Conservation (phyloP, 1,284 basidiomycete species). For the Schizophyllum commune region DNA sequence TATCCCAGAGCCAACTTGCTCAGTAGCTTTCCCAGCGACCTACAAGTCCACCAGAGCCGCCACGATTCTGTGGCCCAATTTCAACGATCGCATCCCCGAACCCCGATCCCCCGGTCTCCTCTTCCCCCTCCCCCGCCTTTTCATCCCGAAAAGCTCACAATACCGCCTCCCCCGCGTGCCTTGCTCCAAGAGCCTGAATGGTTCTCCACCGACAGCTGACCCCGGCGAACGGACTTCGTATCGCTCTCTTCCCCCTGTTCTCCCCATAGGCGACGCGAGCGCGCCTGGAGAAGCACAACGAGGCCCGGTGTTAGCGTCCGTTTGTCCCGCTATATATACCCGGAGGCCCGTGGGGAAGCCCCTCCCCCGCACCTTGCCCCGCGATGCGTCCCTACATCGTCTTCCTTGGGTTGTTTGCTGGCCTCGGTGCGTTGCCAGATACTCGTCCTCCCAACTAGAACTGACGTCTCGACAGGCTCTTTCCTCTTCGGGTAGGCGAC, state of each 20-base stretch:
- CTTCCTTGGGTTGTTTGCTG: constrained; percentile 1
- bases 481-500: background rate
- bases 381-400: background rate
- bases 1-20: too few relatives aligned
- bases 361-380: constrained; percentile 42
- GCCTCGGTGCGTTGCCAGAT: background rate
- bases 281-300: too few relatives aligned
- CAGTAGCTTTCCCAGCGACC: too few relatives aligned
- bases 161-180: background rate
- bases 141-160: background rate
- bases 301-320: background rate
- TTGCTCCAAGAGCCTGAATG: background rate
- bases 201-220: background rate
- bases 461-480: background rate
- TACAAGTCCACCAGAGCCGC: too few relatives aligned
- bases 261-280: too few relatives aligned
- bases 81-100: too few relatives aligned
- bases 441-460: background rate
- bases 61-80: too few relatives aligned
- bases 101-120: too few relatives aligned
- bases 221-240: background rate
- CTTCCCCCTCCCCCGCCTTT: background rate
- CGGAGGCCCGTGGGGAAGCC: constrained; percentile 21
- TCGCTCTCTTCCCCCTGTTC: background rate
- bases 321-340: background rate